Conservation (phyloP, 2,329 filamentous ascomycete genomes). For the Plectosphaerella plurivora region DNA sequence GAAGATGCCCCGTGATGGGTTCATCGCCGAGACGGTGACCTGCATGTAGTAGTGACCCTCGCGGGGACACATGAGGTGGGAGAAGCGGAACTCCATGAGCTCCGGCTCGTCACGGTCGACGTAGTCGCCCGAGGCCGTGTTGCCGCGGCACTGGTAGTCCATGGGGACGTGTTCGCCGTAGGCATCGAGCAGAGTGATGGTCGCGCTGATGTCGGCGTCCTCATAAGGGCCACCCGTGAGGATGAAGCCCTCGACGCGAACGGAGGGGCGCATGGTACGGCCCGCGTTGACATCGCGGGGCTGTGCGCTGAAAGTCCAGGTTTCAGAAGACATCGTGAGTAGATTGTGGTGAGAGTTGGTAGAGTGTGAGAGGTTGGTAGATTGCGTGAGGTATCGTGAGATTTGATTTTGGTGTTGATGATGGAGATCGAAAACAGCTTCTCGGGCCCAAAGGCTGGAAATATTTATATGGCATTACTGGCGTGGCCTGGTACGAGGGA, state of each 20-base stretch:
- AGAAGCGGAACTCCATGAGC: conserved; percentile 18
- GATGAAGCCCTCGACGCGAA: conserved; percentile 14
- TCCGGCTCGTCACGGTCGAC: conserved; percentile 7
- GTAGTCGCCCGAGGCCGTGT: conserved; percentile 11
- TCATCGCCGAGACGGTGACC: conserved; percentile 21
- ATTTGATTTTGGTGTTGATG: no score
- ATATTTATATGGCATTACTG: no score
- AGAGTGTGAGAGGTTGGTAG: no score
- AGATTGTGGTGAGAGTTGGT: no score
- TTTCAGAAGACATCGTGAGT: no score
- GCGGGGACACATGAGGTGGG: conserved; percentile 15
- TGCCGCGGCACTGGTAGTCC: conserved; percentile 12
- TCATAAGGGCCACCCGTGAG: conserved; percentile 1
- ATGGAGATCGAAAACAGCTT: no score
- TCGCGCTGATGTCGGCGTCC: conserved; percentile 19
- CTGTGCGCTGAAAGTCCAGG: no score
- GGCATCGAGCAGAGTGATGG: conserved; percentile 15
- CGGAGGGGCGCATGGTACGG: conserved; percentile 15
- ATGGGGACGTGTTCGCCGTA: conserved; percentile 12
- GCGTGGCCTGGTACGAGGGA: no score
- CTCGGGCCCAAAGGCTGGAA: no score
- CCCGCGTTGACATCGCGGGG: not conserved
- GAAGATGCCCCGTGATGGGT: not conserved
- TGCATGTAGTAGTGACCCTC: conserved; percentile 19
- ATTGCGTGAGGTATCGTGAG: no score